Evolutionary conservation across 352 stramenopile species (phyloP).

Genomic region (Halophytophthora batemanensis): DNA sequence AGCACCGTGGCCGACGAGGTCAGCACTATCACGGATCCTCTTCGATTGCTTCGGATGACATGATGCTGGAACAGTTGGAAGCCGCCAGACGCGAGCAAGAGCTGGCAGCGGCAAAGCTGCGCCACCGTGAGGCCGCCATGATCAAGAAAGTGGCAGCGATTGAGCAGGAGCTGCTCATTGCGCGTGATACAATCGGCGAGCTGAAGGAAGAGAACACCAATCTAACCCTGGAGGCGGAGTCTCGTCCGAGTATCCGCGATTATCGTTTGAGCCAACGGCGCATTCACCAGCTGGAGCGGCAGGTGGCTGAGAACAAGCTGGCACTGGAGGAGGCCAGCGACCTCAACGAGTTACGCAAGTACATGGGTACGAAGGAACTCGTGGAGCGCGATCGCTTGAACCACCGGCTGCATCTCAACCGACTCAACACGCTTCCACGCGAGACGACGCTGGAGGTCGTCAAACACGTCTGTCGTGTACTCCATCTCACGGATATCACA

Average conservation of each 20-base stretch:
- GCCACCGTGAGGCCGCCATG: slow-evolving; percentile 66
- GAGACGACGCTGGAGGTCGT: slow-evolving; percentile 79
- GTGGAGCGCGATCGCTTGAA: slow-evolving; percentile 78
- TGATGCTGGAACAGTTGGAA: slow-evolving; percentile 75
- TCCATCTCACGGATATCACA: slow-evolving; percentile 82
- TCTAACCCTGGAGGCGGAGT: slow-evolving; percentile 68
- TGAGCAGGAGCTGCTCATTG: slow-evolving; percentile 61
- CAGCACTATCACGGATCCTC: slow-evolving; percentile 3
- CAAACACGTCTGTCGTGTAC: slow-evolving; percentile 77
- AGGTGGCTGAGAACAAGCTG: slow-evolving; percentile 71
- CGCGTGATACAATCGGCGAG: slow-evolving; percentile 60
- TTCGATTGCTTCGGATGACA: slow-evolving; percentile 54
- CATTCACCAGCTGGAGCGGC: slow-evolving; percentile 71
- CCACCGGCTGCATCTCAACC: slow-evolving; percentile 74
- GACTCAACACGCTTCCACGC: slow-evolving; percentile 67
- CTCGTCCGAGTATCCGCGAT: slow-evolving; percentile 78
- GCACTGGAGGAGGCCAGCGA: slow-evolving; percentile 74
- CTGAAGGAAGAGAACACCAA: slow-evolving; percentile 84
- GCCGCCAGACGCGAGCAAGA: slow-evolving; percentile 71
- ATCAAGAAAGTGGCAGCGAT: slow-evolving; percentile 77
- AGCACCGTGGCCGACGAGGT: slow-evolving; percentile 1
- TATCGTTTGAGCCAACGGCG: slow-evolving; percentile 71
- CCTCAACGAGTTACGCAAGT: slow-evolving; percentile 72
- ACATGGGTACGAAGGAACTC: slow-evolving; percentile 79
- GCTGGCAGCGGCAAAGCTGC: slow-evolving; percentile 49